Percentiles rank a stretch among this genome's conserved stretches.
phyloP scores from a whole-genome alignment of 257 asterid species.

The Primulina huaijiensis region DNA sequence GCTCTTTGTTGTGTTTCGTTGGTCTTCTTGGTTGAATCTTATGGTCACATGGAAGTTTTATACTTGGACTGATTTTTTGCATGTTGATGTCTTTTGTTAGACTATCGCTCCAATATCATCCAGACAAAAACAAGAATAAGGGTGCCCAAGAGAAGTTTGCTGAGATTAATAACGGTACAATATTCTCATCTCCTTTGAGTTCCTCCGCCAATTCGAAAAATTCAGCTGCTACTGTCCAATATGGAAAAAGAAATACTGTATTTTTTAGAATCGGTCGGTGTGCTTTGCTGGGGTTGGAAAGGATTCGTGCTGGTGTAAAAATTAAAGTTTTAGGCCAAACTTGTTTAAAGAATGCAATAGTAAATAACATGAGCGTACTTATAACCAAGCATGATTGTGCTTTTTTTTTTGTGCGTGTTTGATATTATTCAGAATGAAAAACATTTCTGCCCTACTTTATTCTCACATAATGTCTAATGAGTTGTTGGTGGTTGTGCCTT shows the following conservation, averaged over 20 bases:
- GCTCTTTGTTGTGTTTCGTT: not conserved
- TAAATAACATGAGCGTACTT: not conserved
- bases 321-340: not conserved
- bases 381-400: not conserved
- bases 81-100: slow-evolving; percentile 33
- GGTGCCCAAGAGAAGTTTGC: slow-evolving; percentile 92
- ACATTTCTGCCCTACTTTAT: not conserved
- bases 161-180: slow-evolving; percentile 86
- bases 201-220: not conserved
- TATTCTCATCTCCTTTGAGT: slow-evolving; percentile 2
- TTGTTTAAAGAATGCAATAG: not conserved
- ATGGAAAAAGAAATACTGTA: not conserved
- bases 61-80: slow-evolving; percentile 15
- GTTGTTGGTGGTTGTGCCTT: not conserved
- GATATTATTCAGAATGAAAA: too few relatives aligned
- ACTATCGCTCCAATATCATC: slow-evolving; percentile 91
- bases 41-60: not conserved
- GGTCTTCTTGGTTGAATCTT: not conserved
- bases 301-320: too few relatives aligned
- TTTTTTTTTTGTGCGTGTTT: too few relatives aligned
- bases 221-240: not conserved
- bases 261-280: not conserved
- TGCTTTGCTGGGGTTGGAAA: not conserved
- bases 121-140: slow-evolving; percentile 90
- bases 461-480: not conserved